Base-by-base conservation (phyloP, 2,329 filamentous ascomycete species). In the Blastomyces percursus region DNA sequence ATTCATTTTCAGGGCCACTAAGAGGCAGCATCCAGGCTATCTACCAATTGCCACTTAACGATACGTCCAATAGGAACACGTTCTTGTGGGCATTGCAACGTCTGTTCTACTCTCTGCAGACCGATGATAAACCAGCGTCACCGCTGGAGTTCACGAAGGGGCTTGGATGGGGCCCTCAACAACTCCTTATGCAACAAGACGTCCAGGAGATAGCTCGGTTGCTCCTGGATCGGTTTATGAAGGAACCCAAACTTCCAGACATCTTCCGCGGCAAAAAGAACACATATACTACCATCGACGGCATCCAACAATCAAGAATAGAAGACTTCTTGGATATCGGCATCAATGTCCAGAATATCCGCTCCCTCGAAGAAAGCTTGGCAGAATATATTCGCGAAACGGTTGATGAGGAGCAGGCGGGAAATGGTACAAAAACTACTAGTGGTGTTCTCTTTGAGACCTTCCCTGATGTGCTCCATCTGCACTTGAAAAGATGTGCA, bases 381-480 rank as follows among this genome's bases (percentile, higher is more conserved):
- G 16, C 38, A 57, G 62, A 64, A 19, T 64, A 64, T 42, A 42
- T 58, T 19, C 30, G 54, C 19, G 60, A 56, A 12, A 52, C 38
- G 1, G 30, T 32, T 21, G 7, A 38, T 42, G 61, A 63, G 35
- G 62, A 55, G 11, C 60, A 4, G 9, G 19, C 40, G 32, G 24
- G 21, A 12, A 16, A 44, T 7, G 50, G 24, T 40, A 42, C 21
- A 11, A 52, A 24, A 40, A 56, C 54, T 12, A 24, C 19, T 24
- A 40, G 27, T 30, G 48, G 32, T 8, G 35, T 56, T 42, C 24
- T n/a, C 38, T 35, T 52, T 42, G 60, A 46, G 61, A 68, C 61
- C 38, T 67, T 68, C 46, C 66, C 67, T 21, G 65, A 64, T n/a
- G 67, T 68, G 32, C 52, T 68, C 48, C 66, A 67, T 59, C 60